Evolutionary conservation across 106 monocot species (phyloP).

Genomic region (Apostasia ramifera): DNA sequence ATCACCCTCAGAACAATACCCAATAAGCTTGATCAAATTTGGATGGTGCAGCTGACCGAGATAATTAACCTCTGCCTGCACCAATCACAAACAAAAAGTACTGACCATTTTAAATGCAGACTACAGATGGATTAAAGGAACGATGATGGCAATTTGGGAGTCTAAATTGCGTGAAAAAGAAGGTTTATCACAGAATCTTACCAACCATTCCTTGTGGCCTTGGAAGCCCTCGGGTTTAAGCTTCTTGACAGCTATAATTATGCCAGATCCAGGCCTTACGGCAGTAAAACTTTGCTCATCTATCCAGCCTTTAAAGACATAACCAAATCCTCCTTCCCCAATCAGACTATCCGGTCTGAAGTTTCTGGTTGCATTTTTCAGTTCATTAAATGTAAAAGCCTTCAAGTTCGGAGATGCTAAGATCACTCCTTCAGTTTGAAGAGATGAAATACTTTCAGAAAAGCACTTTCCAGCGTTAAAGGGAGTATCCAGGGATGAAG

Average conservation of each 20-base stretch:
- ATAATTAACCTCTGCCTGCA: too few species aligned
- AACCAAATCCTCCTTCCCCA: slow-evolving; percentile 35
- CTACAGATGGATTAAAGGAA: too few species aligned
- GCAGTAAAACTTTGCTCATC: slow-evolving; percentile 24
- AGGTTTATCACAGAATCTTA: background rate
- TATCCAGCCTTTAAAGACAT: slow-evolving; percentile 33
- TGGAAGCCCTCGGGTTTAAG: slow-evolving; percentile 30
- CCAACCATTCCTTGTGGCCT: slow-evolving; percentile 35
- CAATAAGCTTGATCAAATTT: too few species aligned
- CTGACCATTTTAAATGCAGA: too few species aligned
- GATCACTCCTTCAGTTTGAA: slow-evolving; percentile 13
- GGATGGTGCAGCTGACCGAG: too few species aligned
- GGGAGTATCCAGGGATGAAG: slow-evolving; percentile 3
- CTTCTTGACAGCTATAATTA: slow-evolving; percentile 31
- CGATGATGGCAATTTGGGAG: too few species aligned
- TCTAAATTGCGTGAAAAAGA: too few species aligned
- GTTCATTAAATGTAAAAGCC: slow-evolving; percentile 28
- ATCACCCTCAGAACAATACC: too few species aligned
- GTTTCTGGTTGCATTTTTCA: slow-evolving; percentile 29
- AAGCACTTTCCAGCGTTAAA: slow-evolving; percentile 7
- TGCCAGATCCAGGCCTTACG: slow-evolving; percentile 22
- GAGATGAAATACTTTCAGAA: slow-evolving; percentile 7
- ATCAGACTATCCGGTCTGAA: slow-evolving; percentile 29
- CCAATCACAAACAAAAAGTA: too few species aligned
- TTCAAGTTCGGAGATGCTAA: slow-evolving; percentile 26